Evolutionary conservation across 2,329 filamentous ascomycete species (phyloP), one percentile per base, ranked within the genome.

Genomic region (Xylariaceae sp.): DNA sequence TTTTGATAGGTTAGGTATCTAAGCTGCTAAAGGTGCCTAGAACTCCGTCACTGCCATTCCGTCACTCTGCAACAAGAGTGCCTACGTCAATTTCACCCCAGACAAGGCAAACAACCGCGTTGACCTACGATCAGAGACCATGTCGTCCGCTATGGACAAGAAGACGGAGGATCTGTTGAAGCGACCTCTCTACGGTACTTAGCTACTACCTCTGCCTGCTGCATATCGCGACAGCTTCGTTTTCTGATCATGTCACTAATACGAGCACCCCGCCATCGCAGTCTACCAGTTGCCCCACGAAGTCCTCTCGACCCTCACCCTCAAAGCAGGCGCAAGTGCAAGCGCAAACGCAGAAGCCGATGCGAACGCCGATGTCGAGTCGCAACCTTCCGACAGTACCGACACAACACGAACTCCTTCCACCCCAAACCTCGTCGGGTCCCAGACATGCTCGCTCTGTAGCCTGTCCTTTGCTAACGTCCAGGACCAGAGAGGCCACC

Each of bases 391-490:
- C 51, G 54, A 60, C 17, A 51, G 5, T 15, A 51, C 52, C 6
- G n/a, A 47, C 65, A 3, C 68, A 55, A 3, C 23, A 13, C 49
- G 17, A 51, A 52, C 54, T 15, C 55, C 70, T 1, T 65, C 69
- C 11, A 64, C 71, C 64, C 74, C 76, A 69, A 74, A 76, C 65
- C 67, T 80, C 61, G 80, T 82, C 44, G 84, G 85, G 8, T 82
- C 89, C 4, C 92, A 89, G 60, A 83, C 90, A 11, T 99, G 94
- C 73, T 85, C 87, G 0, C 80, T 97, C 3, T 99, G 94, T 75
- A 79, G 81, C 45, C 80, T 92, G 44, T 78, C 82, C 4, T 96
- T 95, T 68, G 70, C 80, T 37, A 87, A 81, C 8, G 81, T 96
- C 6, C 80, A 86, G 62, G 93, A 97, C 62, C 93, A 97, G 72